Evolutionary conservation across 805 yeast genomes (phyloP).

Genomic region (Zygosaccharomyces lentus): DNA sequence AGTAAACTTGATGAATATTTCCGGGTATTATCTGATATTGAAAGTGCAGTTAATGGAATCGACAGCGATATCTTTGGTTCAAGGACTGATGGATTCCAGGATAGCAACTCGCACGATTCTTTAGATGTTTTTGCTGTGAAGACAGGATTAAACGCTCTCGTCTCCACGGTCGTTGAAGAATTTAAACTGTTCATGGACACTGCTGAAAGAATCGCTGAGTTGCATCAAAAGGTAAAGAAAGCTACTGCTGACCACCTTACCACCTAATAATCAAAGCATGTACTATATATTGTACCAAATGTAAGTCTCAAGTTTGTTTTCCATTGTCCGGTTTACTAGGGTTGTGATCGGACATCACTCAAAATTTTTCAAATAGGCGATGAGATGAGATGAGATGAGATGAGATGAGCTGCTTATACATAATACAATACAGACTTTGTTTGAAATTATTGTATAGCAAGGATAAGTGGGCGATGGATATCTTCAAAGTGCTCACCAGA

Average conservation of each 20-base stretch:
- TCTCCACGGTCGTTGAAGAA: conserved; percentile 62
- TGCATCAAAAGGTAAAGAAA: conserved; percentile 51
- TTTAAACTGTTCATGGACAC: conserved; percentile 68
- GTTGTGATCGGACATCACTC: conserved; percentile 1
- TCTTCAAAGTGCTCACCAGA: conserved; percentile 75
- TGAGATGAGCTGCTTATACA: conserved; percentile 6
- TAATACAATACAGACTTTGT: not conserved
- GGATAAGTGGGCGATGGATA: conserved; percentile 58
- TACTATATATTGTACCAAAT: not conserved
- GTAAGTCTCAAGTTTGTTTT: not conserved
- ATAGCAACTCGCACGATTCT: conserved; percentile 14
- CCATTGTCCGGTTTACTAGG: conserved; percentile 1
- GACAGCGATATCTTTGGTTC: conserved; percentile 42
- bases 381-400: conserved; percentile 13
- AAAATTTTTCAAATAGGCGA: conserved; percentile 8
- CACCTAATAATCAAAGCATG: not conserved
- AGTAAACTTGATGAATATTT: conserved; percentile 49
- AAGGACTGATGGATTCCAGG: conserved; percentile 8
- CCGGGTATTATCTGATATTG: conserved; percentile 48
- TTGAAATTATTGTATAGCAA: not conserved
- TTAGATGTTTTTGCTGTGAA: conserved; percentile 24
- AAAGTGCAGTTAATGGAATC: conserved; percentile 57
- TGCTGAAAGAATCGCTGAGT: conserved; percentile 67
- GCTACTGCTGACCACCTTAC: conserved; percentile 12
- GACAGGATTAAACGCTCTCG: conserved; percentile 44